Evolutionary conservation across 176 grass and related monocot species (phyloP).

Genomic region (Pharus latifolius): DNA sequence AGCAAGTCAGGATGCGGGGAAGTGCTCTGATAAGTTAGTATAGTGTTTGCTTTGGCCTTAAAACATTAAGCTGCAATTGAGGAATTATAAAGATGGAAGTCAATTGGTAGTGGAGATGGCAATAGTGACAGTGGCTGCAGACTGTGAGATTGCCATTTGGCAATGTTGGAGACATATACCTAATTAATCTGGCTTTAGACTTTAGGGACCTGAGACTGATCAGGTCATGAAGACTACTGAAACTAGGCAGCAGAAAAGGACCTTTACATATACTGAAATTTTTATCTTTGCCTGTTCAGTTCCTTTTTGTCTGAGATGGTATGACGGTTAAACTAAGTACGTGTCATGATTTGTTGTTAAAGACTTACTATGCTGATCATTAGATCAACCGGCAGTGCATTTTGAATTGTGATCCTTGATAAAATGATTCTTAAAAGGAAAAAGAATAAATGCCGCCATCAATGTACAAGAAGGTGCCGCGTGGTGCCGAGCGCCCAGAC

Average conservation of each 20-base stretch:
- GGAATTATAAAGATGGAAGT: neutral
- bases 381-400: no score
- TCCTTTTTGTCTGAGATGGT: neutral
- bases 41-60: constrained; percentile 4
- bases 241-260: constrained; percentile 7
- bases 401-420: no score
- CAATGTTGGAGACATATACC: constrained; percentile 19
- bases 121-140: constrained; percentile 17
- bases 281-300: neutral
- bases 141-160: no score
- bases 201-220: constrained; percentile 35
- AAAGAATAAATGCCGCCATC: no score
- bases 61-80: neutral
- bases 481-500: no score
- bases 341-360: no score
- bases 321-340: neutral
- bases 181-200: constrained; percentile 33
- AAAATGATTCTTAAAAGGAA: no score
- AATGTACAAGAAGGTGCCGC: no score
- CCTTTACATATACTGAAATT: neutral
- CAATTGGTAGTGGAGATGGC: constrained; percentile 7
- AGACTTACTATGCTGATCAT: no score
- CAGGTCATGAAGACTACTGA: neutral
- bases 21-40: constrained; percentile 5
- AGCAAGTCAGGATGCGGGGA: neutral